Conservation (phyloP, 441 rosid genomes). For the Populus hybrid region DNA sequence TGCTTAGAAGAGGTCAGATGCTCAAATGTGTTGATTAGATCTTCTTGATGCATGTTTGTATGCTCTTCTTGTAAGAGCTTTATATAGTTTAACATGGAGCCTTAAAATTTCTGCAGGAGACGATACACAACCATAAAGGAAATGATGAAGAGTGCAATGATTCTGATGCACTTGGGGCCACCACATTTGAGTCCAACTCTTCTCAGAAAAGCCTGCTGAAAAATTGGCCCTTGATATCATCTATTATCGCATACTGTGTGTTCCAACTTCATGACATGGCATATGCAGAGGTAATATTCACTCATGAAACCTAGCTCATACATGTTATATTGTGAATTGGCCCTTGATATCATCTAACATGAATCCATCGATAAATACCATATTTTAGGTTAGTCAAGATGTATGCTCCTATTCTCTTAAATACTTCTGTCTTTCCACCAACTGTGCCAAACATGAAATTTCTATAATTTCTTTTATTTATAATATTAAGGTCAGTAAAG, state of each 20-base stretch:
- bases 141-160: constrained; percentile 12
- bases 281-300: constrained; percentile 44
- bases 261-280: constrained; percentile 64
- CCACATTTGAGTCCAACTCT: constrained; percentile 8
- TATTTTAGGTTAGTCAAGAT: not conserved
- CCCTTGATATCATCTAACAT: not conserved
- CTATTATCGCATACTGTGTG: constrained; percentile 46
- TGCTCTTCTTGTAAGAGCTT: not conserved
- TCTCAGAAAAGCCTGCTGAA: constrained; percentile 32
- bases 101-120: constrained; percentile 35
- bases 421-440: not conserved
- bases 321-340: not conserved
- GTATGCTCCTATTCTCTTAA: not conserved
- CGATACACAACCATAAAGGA: constrained; percentile 41
- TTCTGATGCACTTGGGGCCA: constrained; percentile 21
- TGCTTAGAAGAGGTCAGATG: not conserved
- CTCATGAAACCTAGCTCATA: not conserved
- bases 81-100: not conserved
- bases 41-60: not conserved
- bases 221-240: constrained; percentile 56
- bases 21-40: not conserved
- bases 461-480: not conserved
- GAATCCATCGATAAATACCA: not conserved
- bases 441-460: not conserved
- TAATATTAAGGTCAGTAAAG: not conserved